A percentile compares a stretch with the other conserved stretches of the same genome.
Evolutionary conservation across 257 asterid species (phyloP).

Genomic region (Solanum chilense): DNA sequence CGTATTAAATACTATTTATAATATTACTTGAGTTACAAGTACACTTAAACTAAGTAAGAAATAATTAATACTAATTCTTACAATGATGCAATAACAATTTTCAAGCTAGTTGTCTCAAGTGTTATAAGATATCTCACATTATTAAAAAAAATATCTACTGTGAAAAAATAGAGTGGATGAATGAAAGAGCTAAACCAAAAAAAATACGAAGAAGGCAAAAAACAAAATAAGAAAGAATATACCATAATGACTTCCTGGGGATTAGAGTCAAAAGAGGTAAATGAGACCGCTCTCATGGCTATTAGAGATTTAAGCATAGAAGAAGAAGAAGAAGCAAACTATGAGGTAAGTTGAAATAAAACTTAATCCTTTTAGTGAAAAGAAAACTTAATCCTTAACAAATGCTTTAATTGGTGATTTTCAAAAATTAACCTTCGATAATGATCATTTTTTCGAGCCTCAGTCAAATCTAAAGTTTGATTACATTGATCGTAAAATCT

Average conservation of each 20-base stretch:
- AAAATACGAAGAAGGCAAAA: too few relatives aligned
- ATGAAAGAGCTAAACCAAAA: too few relatives aligned
- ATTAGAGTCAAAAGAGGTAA: background rate
- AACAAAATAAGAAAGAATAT: too few relatives aligned
- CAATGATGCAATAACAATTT: too few relatives aligned
- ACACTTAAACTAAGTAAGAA: too few relatives aligned
- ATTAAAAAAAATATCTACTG: too few relatives aligned
- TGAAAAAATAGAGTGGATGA: background rate
- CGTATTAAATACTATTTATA: too few relatives aligned
- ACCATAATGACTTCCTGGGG: background rate
- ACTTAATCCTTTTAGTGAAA: too few relatives aligned
- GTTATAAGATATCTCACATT: background rate
- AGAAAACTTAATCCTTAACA: too few relatives aligned
- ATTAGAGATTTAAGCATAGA: background rate
- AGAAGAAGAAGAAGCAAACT: background rate
- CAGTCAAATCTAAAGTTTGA: background rate
- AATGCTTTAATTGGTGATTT: too few relatives aligned
- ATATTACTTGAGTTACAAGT: too few relatives aligned
- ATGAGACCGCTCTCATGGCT: background rate
- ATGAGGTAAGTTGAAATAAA: background rate
- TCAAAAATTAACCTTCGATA: background rate
- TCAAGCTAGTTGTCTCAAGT: background rate
- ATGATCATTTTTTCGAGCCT: background rate
- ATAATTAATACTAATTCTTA: too few relatives aligned
- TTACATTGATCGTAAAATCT: background rate